Base-by-base conservation (phyloP, 345 rosid genomes). In the Populus nigra region DNA sequence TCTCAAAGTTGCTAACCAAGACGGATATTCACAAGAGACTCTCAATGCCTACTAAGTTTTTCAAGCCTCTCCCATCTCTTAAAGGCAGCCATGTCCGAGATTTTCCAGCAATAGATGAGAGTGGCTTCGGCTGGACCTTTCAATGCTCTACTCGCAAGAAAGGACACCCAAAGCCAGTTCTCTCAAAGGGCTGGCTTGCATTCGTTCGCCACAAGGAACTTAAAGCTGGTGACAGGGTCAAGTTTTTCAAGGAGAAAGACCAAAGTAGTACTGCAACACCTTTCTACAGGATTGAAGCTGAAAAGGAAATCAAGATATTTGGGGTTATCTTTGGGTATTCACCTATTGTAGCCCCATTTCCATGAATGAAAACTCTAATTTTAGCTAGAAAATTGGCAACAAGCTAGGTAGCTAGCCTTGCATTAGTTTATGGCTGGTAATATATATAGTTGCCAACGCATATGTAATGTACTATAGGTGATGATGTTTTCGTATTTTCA, bases 181-280 rank as follows among this genome's bases (percentile, higher is more conserved):
- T 78, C 15, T 45, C 72, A 20, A 53, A 29, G 57, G 81, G 81
- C 7, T 78, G 81, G 81, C 68, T 29, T 1, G 57, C 49, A 0
- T 66, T 73, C 43, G 81, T 39, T 27, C 17, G 68, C 15, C 13
- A 2, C 39, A 65, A 78, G 38, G 29, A 71, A 20, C 80, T 78
- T 71, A 10, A 20, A 6, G 6, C 50, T 9, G 71, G 71, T 50
- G 65, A 78, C 36, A 71, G 17, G 67, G 29, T 78, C 63, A 27
- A 3, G 27, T 71, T 78, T 25, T 49, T 35, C 12, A 13, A 1
- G 33, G 41, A 17, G 20, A 15, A 45, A 62, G 6, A 47, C 33
- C 61, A n/a, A 17, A 10, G 23, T 45, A 1, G 11, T 43, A 15
- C 38, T 9, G 35, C 1, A 16, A 29, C 33, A 3, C 67, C 33